Percentiles rank a stretch among this genome's conserved stretches.
Conservation (phyloP, 1,284 basidiomycete species). For the Moesziomyces globuligerus region DNA sequence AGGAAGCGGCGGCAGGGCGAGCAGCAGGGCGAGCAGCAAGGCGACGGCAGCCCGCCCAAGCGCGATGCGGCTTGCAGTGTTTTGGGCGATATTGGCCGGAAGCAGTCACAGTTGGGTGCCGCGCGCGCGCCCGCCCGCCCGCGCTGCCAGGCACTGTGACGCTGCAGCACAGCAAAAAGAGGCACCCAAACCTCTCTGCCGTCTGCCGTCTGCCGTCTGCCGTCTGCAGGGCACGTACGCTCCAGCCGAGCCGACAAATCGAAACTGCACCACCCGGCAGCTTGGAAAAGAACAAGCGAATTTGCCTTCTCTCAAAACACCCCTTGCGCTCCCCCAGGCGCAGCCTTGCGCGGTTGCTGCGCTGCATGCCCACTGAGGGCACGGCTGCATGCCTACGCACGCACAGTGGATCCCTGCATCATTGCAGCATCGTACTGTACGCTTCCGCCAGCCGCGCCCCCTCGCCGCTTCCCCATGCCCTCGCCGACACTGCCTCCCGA, state of each 20-base stretch:
- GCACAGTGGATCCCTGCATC: slow-evolving; percentile 12
- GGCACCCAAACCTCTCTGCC: no score
- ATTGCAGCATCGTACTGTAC: not conserved
- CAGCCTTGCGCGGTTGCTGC: no score
- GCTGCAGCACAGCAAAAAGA: slow-evolving; percentile 17
- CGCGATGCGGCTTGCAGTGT: not conserved
- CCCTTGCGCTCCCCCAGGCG: no score
- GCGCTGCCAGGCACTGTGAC: slow-evolving; percentile 17
- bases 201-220: not conserved
- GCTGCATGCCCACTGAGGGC: no score
- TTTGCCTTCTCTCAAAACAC: no score
- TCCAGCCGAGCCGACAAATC: not conserved
- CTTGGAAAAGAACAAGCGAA: no score
- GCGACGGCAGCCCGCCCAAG: no score
- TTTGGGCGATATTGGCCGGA: not conserved
- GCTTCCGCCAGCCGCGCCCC: slow-evolving; percentile 1
- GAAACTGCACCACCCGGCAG: not conserved
- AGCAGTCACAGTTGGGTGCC: no score
- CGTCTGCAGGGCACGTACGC: not conserved
- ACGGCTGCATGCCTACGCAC: no score
- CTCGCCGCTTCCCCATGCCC: no score
- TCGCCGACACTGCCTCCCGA: no score
- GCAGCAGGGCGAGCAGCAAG: not conserved
- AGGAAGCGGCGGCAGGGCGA: not conserved
- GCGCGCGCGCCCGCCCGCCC: no score